A percentile compares a stretch with the other conserved stretches of the same genome.
Evolutionary conservation across 192 early-diverging fungal species (phyloP).

Genomic region (Backusella circina): DNA sequence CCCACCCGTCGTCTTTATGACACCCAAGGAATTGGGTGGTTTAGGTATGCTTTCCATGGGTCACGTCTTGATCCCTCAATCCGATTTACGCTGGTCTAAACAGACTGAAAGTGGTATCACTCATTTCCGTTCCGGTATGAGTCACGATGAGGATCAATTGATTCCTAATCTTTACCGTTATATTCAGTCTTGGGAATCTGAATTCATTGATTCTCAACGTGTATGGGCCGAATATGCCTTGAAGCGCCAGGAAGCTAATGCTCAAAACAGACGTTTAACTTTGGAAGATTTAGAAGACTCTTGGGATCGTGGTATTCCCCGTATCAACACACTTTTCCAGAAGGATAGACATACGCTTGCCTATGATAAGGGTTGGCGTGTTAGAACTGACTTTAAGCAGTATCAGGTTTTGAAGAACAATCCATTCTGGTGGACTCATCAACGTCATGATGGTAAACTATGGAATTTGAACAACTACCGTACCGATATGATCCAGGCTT

Average conservation of each 20-base stretch:
- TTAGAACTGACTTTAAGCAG: conserved; percentile 96
- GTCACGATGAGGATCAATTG: conserved; percentile 93
- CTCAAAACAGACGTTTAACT: conserved; percentile 96
- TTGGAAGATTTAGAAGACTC: conserved; percentile 97
- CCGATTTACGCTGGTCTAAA: conserved; percentile 93
- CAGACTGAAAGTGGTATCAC: conserved; percentile 96
- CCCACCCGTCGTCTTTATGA: conserved; percentile 83
- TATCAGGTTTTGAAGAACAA: conserved; percentile 95
- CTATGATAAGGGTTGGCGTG: conserved; percentile 99
- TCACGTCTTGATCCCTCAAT: conserved; percentile 96
- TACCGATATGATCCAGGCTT: conserved; percentile 98
- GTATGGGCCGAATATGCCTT: conserved; percentile 99
- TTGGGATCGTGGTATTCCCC: conserved; percentile 98
- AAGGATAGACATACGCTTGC: conserved; percentile 99
- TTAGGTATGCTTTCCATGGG: conserved; percentile 99
- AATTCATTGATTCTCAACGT: conserved; percentile 98
- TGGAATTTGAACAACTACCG: conserved; percentile 95
- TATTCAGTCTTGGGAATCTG: conserved; percentile 97
- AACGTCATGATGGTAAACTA: conserved; percentile 34
- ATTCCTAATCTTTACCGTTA: conserved; percentile 98
- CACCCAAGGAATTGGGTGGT: conserved; percentile 77
- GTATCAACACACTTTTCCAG: conserved; percentile 98
- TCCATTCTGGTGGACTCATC: conserved; percentile 94
- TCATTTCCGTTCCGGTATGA: conserved; percentile 98
- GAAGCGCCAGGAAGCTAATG: conserved; percentile 94